Conservation (phyloP, 2,329 filamentous ascomycete genomes). For the Pseudogymnoascus sp. region DNA sequence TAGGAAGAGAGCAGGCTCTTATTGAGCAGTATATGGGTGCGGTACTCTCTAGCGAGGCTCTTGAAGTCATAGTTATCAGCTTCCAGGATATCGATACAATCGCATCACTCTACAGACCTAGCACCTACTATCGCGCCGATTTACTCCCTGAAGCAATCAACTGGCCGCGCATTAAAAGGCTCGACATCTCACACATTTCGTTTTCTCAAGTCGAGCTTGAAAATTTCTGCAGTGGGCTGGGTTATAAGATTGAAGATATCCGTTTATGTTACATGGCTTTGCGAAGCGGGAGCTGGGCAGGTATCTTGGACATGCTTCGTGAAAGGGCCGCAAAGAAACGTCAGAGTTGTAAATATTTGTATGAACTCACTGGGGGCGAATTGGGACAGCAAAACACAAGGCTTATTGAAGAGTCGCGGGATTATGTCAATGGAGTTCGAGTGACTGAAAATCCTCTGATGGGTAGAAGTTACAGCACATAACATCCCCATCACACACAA, state of each 20-base stretch:
- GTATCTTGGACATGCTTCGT: not conserved
- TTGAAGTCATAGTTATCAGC: not conserved
- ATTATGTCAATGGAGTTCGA: not conserved
- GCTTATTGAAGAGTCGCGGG: not conserved
- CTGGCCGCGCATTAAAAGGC: not conserved
- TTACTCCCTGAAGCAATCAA: not conserved
- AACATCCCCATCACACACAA: not conserved
- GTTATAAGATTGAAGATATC: not conserved
- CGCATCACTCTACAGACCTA: too few relatives aligned
- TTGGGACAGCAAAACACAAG: not conserved
- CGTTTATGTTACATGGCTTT: not conserved
- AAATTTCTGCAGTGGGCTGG: not conserved
- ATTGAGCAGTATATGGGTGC: not conserved
- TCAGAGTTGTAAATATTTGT: not conserved
- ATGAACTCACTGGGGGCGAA: not conserved
- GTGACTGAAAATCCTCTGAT: not conserved
- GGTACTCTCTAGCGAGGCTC: not conserved
- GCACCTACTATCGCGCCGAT: not conserved
- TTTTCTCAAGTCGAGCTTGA: constrained; percentile 1
- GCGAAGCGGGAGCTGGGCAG: not conserved
- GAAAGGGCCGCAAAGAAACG: not conserved
- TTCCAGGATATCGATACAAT: not conserved
- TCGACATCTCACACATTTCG: not conserved
- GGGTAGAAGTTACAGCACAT: not conserved
- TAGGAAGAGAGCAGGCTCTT: not conserved